Conservation (phyloP, 164 flowering plant genomes). For the Malania oleifera region DNA sequence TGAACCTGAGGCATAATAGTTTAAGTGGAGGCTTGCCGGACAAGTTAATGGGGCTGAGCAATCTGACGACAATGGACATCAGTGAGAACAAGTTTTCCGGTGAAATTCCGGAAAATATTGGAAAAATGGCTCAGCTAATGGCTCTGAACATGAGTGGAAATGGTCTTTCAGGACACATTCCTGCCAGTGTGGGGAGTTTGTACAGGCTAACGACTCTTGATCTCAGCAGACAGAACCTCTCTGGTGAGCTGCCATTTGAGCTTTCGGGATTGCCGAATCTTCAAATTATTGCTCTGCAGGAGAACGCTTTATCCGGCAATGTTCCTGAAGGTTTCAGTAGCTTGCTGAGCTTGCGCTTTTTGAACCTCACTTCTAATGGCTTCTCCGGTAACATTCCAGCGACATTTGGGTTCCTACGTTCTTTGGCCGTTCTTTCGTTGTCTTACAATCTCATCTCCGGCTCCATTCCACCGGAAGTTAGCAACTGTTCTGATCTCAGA, state of each 20-base stretch:
- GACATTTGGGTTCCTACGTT: slow-evolving; percentile 49
- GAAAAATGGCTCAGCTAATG: slow-evolving; percentile 29
- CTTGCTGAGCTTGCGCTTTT: slow-evolving; percentile 32
- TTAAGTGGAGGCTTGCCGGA: slow-evolving; percentile 33
- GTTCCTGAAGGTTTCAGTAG: slow-evolving; percentile 68
- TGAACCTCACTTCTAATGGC: slow-evolving; percentile 48
- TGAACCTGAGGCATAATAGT: slow-evolving; percentile 33
- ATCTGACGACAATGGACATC: slow-evolving; percentile 40
- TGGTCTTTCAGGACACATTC: slow-evolving; percentile 42
- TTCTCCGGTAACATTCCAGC: slow-evolving; percentile 48
- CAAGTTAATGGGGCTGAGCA: slow-evolving; percentile 32
- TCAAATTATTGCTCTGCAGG: slow-evolving; percentile 49
- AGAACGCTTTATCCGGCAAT: slow-evolving; percentile 44
- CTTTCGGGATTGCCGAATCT: slow-evolving; percentile 51
- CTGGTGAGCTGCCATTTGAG: slow-evolving; percentile 51
- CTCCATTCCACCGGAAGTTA: slow-evolving; percentile 44
- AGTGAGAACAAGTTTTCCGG: slow-evolving; percentile 45
- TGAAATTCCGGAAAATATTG: slow-evolving; percentile 28
- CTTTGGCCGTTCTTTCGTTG: slow-evolving; percentile 41
- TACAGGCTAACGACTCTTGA: slow-evolving; percentile 41
- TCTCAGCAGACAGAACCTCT: slow-evolving; percentile 48
- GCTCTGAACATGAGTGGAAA: slow-evolving; percentile 49
- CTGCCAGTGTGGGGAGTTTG: slow-evolving; percentile 41
- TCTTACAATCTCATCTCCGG: slow-evolving; percentile 46
- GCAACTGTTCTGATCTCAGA: slow-evolving; percentile 44